Base-by-base conservation (phyloP, 371 early-diverging fungal species). In the Syncephalastrum racemosum region DNA sequence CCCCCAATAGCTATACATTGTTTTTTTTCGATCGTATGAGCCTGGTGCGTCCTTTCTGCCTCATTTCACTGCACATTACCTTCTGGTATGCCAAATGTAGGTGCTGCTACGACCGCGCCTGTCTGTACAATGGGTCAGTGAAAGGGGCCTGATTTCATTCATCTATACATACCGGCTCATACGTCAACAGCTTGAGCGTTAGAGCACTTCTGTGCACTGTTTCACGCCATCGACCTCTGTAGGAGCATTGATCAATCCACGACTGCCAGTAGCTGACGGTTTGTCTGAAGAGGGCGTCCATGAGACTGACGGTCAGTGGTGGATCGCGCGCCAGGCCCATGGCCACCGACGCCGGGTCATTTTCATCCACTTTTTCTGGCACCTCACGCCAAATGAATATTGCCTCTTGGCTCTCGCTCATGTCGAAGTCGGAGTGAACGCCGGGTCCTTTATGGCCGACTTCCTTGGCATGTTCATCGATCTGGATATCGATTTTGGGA, bases 21-120 rank as follows among this genome's bases (percentile, higher is more conserved):
- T 8, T 31, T 0, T 31, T 31, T 0, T 31, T 31, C 36, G 10
- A 31, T 31, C 0, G 10, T 10, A 31, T 31, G 10, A 31, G 36
- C 10, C 36, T 31, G 36, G 10, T 8, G 10, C 12, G 36, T 31
- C 10, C 36, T 10, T 31, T 5, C 10, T 3, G 10, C 8, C 36
- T 10, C 36, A 2, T 31, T 31, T 12, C 36, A 31, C 10, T 10
- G 36, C 12, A 10, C 36, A 31, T 31, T 64, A 81, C 81, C 76
- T 75, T 91, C 92, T 2, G 93, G 93, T 50, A 92, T 62, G 19
- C 87, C 83, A 65, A 91, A 91, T 2, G 93, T 92, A n/a, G 90
- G 88, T 0, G 90, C 80, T 0, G 93, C 93, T 15, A 92, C 85
- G 8, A 92, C 86, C 0, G 93, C 92, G 14, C 93, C 93, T 0